phyloP scores from a whole-genome alignment of 176 grass and related monocot species.

The Paspalum vaginatum region DNA sequence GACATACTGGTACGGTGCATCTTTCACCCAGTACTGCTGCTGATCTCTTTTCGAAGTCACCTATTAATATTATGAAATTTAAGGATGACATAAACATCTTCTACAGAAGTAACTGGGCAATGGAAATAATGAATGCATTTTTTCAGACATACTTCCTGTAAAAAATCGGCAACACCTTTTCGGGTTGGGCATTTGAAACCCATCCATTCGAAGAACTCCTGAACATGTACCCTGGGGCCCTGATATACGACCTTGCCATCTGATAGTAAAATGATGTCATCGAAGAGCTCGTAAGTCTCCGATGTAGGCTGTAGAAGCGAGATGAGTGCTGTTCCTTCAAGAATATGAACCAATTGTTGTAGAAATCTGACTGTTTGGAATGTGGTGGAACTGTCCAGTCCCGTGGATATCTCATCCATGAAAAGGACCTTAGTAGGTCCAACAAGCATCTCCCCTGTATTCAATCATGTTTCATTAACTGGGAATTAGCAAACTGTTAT shows the following conservation, averaged over 20 bases:
- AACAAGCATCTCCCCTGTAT: constrained; percentile 61
- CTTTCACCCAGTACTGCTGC: constrained; percentile 41
- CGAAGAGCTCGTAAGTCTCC: constrained; percentile 56
- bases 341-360: constrained; percentile 45
- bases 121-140: background rate
- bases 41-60: constrained; percentile 43
- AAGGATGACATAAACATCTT: background rate
- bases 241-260: constrained; percentile 57
- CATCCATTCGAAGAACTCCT: constrained; percentile 52
- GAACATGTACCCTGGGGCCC: constrained; percentile 35
- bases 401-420: constrained; percentile 65
- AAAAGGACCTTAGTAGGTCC: constrained; percentile 53
- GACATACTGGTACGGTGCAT: constrained; percentile 38
- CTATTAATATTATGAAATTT: constrained; percentile 7
- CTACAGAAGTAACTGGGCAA: background rate
- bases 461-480: background rate
- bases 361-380: constrained; percentile 49
- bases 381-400: constrained; percentile 56
- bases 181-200: constrained; percentile 57
- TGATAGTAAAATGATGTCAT: constrained; percentile 55
- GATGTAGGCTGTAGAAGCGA: constrained; percentile 50
- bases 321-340: constrained; percentile 50
- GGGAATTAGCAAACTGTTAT: background rate
- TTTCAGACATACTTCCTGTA: constrained; percentile 49
- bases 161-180: constrained; percentile 52